Base-by-base conservation (phyloP, 106 monocot genomes). In the Apostasia shenzhenica region DNA sequence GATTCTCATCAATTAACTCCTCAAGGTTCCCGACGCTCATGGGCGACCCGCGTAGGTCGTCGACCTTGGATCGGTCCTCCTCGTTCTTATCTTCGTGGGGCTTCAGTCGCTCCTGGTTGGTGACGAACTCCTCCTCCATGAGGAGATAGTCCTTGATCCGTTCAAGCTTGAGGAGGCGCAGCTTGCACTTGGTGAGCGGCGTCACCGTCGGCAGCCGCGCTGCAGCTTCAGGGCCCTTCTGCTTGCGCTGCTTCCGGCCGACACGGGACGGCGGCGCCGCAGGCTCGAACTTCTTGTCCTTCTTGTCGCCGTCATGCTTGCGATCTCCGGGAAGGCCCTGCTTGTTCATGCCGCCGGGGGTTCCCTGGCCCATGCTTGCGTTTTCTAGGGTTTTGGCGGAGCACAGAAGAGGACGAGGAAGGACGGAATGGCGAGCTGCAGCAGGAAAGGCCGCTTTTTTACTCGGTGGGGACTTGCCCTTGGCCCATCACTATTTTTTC, bases 1-100 rank as follows among this genome's bases (percentile, higher is more conserved):
- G 95, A 58, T 87, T 92, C 95, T 97, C 95, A 39, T 97, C 95
- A 39, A 97, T 97, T 57, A 97, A 81, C 84, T 97, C 95, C 89
- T 97, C 95, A 9, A 97, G 77, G 48, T 84, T 92, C 11, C 95
- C 95, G 1, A 97, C 95, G 68, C 95, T 97, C 95, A 97, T 97
- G 8, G 95, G 95, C 5, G 91, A 82, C 46, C 92, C 95, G 3
- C 95, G 72, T 40, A 97, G 82, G 53, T 97, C 95, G 11, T 97
- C 95, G 45, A 97, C 95, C 86, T 97, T 97, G 53, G 92, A 84
- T 26, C 95, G 74, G 66, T 97, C 95, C 82, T 97, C 95, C 79
- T 97, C 95, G 76, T 79, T 86, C 86, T 92, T 91, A 54, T 97
- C 95, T 76, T 97, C 95, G 66, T 88, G 83, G 40, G 95, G 95